Percentiles rank a stretch among this genome's conserved stretches.
These are phyloP conservation scores for Colletotrichum nymphaeae DNA, from an alignment of 2,329 filamentous ascomycete genomes.

Conservation along the genomic window DNA sequence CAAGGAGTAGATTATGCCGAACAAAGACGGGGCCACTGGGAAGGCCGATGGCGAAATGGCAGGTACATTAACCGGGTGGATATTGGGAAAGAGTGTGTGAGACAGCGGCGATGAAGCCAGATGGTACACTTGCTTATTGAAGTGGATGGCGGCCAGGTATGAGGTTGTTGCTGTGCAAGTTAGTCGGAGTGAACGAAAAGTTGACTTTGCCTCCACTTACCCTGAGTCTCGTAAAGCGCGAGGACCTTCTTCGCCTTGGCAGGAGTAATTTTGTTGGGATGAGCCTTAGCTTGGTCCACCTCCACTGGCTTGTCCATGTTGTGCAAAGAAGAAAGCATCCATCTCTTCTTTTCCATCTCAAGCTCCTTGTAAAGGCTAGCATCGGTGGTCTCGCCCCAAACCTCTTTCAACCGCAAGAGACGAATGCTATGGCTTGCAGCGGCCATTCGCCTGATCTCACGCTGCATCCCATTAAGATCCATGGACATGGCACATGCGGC, in stretches of 20 bases:
- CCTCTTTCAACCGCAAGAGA: constrained; percentile 65
- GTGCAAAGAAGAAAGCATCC: constrained; percentile 70
- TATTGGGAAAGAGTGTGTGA: constrained; percentile 49
- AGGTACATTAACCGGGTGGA: constrained; percentile 53
- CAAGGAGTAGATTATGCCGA: constrained; percentile 63
- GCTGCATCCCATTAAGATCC: constrained; percentile 55
- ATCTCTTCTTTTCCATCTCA: constrained; percentile 67
- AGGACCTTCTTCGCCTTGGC: constrained; percentile 51
- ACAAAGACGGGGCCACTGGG: constrained; percentile 54
- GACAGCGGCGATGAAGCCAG: constrained; percentile 56
- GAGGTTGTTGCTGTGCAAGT: constrained; percentile 56
- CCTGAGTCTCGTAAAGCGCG: constrained; percentile 63
- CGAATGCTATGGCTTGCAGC: constrained; percentile 62
- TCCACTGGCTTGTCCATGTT: constrained; percentile 52
- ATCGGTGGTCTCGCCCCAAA: constrained; percentile 57
- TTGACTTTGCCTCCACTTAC: constrained; percentile 47
- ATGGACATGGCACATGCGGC: constrained; percentile 39
- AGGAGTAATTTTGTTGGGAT: constrained; percentile 32
- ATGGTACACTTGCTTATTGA: constrained; percentile 55
- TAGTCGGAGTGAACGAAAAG: constrained; percentile 9
- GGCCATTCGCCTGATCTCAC: constrained; percentile 67
- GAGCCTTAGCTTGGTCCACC: constrained; percentile 29
- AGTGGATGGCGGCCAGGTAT: constrained; percentile 59
- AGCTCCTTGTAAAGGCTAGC: constrained; percentile 61
- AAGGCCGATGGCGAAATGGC: constrained; percentile 48